phyloP scores from a whole-genome alignment of 257 asterid species.

The Thymus quinquecostatus region DNA sequence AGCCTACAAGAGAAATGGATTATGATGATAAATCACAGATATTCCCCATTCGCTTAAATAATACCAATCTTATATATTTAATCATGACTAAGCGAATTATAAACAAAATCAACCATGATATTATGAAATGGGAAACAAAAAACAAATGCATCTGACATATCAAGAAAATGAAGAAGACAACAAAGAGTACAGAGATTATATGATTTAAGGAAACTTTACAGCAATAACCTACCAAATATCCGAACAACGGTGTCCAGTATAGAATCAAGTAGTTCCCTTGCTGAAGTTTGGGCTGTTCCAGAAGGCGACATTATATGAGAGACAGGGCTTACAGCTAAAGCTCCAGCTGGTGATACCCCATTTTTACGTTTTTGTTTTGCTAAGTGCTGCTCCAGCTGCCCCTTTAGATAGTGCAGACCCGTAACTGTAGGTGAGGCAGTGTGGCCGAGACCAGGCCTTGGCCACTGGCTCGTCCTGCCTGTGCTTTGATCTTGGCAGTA shows the following conservation, averaged over 20 bases:
- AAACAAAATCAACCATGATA: conserved; percentile 46
- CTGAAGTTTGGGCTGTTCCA: conserved; percentile 90
- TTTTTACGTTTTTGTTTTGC: conserved; percentile 74
- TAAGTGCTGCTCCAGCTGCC: conserved; percentile 65
- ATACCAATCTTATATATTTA: neutral
- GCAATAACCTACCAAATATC: conserved; percentile 69
- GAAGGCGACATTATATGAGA: conserved; percentile 90
- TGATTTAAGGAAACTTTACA: conserved; percentile 27
- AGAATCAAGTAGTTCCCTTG: conserved; percentile 88
- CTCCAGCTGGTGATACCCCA: conserved; percentile 66
- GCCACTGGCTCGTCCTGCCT: conserved; percentile 57
- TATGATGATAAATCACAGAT: conserved; percentile 23
- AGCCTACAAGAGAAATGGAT: conserved; percentile 55
- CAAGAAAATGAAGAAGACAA: conserved; percentile 28
- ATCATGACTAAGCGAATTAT: neutral
- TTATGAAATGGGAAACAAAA: conserved; percentile 46
- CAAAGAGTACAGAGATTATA: conserved; percentile 27
- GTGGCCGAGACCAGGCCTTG: conserved; percentile 66
- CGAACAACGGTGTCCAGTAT: conserved; percentile 76
- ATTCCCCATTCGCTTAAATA: neutral
- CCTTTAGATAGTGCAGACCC: conserved; percentile 74
- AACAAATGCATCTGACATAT: conserved; percentile 6
- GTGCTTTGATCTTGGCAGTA: conserved; percentile 81
- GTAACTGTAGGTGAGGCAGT: conserved; percentile 57
- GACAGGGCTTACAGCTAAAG: conserved; percentile 89